These are phyloP conservation scores for Cocos nucifera DNA, from an alignment of 176 grass and related monocot species.

Conservation along the genomic window DNA sequence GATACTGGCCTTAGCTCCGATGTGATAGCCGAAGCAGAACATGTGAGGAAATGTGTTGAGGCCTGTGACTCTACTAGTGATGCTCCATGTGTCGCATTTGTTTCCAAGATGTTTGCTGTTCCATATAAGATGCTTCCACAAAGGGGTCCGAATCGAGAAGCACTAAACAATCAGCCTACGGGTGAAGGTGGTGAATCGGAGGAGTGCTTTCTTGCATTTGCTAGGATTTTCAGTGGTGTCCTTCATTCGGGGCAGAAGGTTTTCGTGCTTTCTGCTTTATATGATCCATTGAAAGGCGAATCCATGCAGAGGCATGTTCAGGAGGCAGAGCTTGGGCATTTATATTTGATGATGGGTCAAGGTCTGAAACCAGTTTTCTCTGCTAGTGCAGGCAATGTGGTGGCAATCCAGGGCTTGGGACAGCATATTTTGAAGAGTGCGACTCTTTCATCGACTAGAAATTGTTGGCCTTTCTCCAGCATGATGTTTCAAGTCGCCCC, in stretches of 20 bases:
- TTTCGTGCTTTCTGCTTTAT: conserved; percentile 71
- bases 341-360: conserved; percentile 90
- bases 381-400: conserved; percentile 62
- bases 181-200: conserved; percentile 33
- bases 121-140: conserved; percentile 52
- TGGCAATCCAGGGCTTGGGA: conserved; percentile 79
- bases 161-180: conserved; percentile 28
- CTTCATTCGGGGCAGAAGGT: conserved; percentile 64
- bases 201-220: conserved; percentile 90
- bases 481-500: conserved; percentile 92
- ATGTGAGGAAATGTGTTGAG: conserved; percentile 61
- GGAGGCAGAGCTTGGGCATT: conserved; percentile 59
- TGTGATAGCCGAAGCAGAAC: conserved; percentile 44
- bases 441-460: conserved; percentile 61
- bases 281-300: conserved; percentile 72
- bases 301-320: conserved; percentile 60
- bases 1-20: conserved; percentile 16
- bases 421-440: conserved; percentile 82
- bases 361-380: conserved; percentile 42
- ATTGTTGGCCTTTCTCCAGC: conserved; percentile 81
- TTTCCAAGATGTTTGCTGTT: conserved; percentile 91
- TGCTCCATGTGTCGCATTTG: conserved; percentile 64
- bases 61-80: conserved; percentile 35
- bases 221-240: conserved; percentile 74
- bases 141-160: conserved; percentile 40